phyloP scores from a whole-genome alignment of 305 asterid species.

The Rubia peregrina region DNA sequence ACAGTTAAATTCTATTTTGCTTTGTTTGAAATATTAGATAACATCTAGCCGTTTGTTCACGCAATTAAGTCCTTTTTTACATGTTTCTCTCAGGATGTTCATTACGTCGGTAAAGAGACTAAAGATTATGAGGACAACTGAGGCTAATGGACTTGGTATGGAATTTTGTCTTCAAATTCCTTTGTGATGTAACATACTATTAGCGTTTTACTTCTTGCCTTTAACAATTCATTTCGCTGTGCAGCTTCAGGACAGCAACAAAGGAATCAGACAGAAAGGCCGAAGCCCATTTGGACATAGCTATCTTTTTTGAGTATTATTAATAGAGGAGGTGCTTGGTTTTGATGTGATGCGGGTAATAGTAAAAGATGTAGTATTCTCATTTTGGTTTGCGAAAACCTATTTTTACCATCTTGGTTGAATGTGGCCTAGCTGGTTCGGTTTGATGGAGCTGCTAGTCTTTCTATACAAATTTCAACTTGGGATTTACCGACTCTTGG shows the following conservation, averaged over 20 bases:
- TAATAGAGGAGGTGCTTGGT: constrained; percentile 15
- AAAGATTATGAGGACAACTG: constrained; percentile 62
- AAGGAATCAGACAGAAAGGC: constrained; percentile 31
- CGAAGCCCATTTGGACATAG: constrained; percentile 28
- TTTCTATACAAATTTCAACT: constrained; percentile 19
- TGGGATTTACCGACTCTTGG: constrained; percentile 23
- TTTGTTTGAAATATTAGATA: neutral
- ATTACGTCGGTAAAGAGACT: constrained; percentile 63
- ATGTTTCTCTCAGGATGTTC: constrained; percentile 51
- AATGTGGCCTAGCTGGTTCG: constrained; percentile 24
- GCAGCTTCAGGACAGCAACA: constrained; percentile 49
- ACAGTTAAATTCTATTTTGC: neutral
- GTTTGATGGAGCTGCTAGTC: constrained; percentile 23
- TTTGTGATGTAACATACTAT: neutral
- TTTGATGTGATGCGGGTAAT: constrained; percentile 28
- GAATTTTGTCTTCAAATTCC: neutral
- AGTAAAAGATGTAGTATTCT: constrained; percentile 13
- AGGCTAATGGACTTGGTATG: constrained; percentile 70
- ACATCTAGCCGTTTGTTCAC: constrained; percentile 3
- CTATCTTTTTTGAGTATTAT: constrained; percentile 10
- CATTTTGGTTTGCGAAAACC: constrained; percentile 22
- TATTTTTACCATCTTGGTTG: constrained; percentile 21
- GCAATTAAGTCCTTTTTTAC: constrained; percentile 15
- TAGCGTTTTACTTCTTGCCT: constrained; percentile 5
- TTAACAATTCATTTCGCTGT: constrained; percentile 6